A percentile compares a stretch with the other conserved stretches of the same genome.
Evolutionary conservation across 768 basidiomycete species (phyloP).

Genomic region (Saitozyma podzolica): DNA sequence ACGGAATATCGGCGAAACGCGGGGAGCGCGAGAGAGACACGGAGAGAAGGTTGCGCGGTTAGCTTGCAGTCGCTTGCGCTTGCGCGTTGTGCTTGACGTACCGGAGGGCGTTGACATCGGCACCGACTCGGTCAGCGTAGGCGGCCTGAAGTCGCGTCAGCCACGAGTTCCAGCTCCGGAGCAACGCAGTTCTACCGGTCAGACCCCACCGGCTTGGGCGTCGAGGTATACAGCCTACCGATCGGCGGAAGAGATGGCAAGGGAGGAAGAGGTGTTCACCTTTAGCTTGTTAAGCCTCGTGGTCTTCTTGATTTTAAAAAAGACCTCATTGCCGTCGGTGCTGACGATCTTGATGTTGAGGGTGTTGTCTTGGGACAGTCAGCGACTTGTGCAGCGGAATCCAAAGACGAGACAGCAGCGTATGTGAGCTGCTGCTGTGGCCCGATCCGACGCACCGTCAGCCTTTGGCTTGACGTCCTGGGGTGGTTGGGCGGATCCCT

Average conservation of each 20-base stretch:
- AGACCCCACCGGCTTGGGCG: too few species aligned
- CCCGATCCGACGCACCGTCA: constrained; percentile 24
- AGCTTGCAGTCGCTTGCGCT: background rate
- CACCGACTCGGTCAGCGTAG: constrained; percentile 88
- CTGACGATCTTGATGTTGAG: constrained; percentile 49
- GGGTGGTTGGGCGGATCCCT: constrained; percentile 26
- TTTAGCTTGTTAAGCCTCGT: constrained; percentile 91
- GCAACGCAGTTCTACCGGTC: too few species aligned
- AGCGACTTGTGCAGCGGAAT: background rate
- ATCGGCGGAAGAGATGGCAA: background rate
- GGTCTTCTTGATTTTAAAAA: constrained; percentile 94
- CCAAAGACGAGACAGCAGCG: background rate
- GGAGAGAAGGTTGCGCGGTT: background rate
- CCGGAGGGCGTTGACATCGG: constrained; percentile 84
- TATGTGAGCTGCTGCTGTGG: background rate
- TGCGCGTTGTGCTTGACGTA: constrained; percentile 54
- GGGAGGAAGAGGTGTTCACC: constrained; percentile 45
- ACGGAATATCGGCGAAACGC: background rate
- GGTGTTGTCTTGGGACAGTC: constrained; percentile 24
- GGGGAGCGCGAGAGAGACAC: constrained; percentile 5
- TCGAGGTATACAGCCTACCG: too few species aligned
- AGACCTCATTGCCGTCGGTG: constrained; percentile 74
- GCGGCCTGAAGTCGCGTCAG: constrained; percentile 57
- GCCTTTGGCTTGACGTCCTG: constrained; percentile 42
- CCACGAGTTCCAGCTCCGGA: background rate